These are phyloP conservation scores for Rusavskia elegans DNA, from an alignment of 495 filamentous ascomycete species.

Conservation along the genomic window DNA sequence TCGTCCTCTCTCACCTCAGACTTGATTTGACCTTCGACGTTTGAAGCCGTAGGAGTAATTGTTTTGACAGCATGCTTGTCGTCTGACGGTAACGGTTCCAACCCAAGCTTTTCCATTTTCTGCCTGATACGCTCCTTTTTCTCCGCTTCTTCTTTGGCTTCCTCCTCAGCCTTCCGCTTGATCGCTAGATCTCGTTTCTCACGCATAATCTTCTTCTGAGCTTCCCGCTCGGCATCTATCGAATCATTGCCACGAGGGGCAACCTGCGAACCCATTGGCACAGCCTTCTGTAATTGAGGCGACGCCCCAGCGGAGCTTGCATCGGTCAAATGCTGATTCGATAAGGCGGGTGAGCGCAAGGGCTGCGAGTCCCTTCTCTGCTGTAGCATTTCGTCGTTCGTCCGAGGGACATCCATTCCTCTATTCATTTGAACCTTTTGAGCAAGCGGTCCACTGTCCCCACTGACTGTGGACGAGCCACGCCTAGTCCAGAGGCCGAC, in stretches of 20 bases:
- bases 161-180: slow-evolving; percentile 64
- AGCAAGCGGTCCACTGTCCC: slow-evolving; percentile 60
- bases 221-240: slow-evolving; percentile 34
- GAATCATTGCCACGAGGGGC: slow-evolving; percentile 26
- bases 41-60: slow-evolving; percentile 15
- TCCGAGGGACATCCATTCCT: slow-evolving; percentile 27
- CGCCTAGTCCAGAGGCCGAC: slow-evolving; percentile 55
- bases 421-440: slow-evolving; percentile 39
- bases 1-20: slow-evolving; percentile 12
- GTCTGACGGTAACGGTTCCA: slow-evolving; percentile 33
- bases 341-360: slow-evolving; percentile 6
- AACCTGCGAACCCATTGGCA: slow-evolving; percentile 16
- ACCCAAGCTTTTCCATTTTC: slow-evolving; percentile 66
- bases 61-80: slow-evolving; percentile 31
- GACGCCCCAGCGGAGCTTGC: background rate
- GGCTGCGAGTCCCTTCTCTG: slow-evolving; percentile 11
- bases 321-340: slow-evolving; percentile 1
- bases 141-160: slow-evolving; percentile 64
- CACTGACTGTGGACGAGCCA: slow-evolving; percentile 89
- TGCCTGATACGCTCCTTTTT: slow-evolving; percentile 66
- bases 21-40: slow-evolving; percentile 24
- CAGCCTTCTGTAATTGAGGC: slow-evolving; percentile 16
- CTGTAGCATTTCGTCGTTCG: slow-evolving; percentile 23
- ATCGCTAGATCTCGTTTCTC: slow-evolving; percentile 62
- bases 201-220: slow-evolving; percentile 76